phyloP scores from a whole-genome alignment of 1,284 basidiomycete genomes.

The Boletus mariae region DNA sequence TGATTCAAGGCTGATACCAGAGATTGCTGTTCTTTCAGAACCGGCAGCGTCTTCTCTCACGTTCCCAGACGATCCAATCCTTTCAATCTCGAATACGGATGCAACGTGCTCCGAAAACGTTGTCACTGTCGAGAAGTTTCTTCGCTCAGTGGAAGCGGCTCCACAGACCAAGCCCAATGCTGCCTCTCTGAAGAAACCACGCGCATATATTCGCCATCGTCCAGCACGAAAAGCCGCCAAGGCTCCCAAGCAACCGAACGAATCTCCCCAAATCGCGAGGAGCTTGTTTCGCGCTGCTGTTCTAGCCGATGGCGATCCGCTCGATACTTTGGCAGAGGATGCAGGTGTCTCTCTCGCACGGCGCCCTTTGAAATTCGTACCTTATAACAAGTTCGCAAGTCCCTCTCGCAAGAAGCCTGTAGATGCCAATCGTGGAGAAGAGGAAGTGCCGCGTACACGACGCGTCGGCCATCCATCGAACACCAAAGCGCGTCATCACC shows the following conservation, averaged over 20 bases:
- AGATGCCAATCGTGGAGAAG: neutral
- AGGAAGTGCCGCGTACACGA: neutral
- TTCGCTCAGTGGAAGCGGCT: conserved; percentile 10
- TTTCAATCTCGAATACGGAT: neutral
- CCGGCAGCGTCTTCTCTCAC: neutral
- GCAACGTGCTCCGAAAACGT: neutral
- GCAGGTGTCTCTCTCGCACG: conserved; percentile 14
- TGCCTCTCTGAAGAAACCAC: neutral
- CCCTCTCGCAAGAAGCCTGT: neutral
- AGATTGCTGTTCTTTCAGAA: conserved; percentile 17
- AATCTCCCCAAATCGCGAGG: conserved; percentile 11
- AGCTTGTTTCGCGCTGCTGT: conserved; percentile 25
- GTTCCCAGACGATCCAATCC: neutral
- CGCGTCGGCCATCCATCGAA: neutral
- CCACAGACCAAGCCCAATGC: neutral
- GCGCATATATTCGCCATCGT: conserved; percentile 23
- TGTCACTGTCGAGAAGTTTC: conserved; percentile 30
- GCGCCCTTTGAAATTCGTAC: conserved; percentile 28
- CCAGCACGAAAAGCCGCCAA: neutral
- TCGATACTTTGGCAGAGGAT: conserved; percentile 13
- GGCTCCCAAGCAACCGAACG: neutral
- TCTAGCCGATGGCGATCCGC: conserved; percentile 26
- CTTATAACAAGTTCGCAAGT: conserved; percentile 18
- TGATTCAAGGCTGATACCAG: conserved; percentile 10
- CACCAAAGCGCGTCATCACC: neutral